phyloP scores from a whole-genome alignment of 2,329 filamentous ascomycete species.

The Orbilia javanica region DNA sequence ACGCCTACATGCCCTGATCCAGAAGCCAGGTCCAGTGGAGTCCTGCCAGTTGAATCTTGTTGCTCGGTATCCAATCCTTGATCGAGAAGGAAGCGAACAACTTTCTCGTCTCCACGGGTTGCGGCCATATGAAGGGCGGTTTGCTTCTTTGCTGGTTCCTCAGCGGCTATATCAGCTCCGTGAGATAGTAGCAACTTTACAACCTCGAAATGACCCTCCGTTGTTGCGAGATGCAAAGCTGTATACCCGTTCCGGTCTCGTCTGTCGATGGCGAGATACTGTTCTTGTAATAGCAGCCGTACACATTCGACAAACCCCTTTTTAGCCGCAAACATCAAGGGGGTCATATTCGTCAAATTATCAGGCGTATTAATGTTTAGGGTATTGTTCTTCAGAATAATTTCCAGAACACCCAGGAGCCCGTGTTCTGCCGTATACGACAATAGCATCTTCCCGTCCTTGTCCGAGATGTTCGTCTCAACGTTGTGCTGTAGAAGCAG shows the following conservation, averaged over 20 bases:
- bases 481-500: slow-evolving; percentile 22
- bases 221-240: slow-evolving; percentile 26
- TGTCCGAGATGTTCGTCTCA: slow-evolving; percentile 21
- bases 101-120: slow-evolving; percentile 3
- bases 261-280: slow-evolving; percentile 17
- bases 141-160: neutral
- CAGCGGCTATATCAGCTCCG: slow-evolving; percentile 20
- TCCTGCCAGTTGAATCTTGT: neutral
- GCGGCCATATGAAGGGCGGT: slow-evolving; percentile 41
- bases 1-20: neutral
- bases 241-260: slow-evolving; percentile 11
- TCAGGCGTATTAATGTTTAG: slow-evolving; percentile 1
- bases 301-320: slow-evolving; percentile 22
- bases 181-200: slow-evolving; percentile 23
- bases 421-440: slow-evolving; percentile 38
- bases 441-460: slow-evolving; percentile 27
- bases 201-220: slow-evolving; percentile 5
- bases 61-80: slow-evolving; percentile 27
- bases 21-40: slow-evolving; percentile 35
- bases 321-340: slow-evolving; percentile 37
- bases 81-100: slow-evolving; percentile 28
- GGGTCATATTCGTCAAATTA: slow-evolving; percentile 11
- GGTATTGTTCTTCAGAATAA: neutral
- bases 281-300: slow-evolving; percentile 4
- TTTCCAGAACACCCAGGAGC: slow-evolving; percentile 3